Evolutionary conservation across 805 yeast species (phyloP).

Genomic region (Vanderwaltozyma yarrowii): DNA sequence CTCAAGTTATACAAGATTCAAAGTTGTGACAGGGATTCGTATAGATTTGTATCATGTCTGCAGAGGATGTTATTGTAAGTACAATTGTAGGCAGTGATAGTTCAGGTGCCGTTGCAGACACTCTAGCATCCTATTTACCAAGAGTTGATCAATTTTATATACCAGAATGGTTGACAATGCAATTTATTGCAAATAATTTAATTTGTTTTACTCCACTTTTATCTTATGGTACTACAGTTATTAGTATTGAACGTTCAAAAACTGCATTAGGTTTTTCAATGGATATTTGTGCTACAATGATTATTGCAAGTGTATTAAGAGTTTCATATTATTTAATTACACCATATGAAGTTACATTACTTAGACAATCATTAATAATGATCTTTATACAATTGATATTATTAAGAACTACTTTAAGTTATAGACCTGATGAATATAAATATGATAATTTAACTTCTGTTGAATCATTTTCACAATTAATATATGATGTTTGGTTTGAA

Average conservation of each 20-base stretch:
- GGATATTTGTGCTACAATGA: constrained; percentile 91
- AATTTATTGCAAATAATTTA: constrained; percentile 49
- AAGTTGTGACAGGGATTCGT: too few species aligned
- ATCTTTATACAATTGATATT: constrained; percentile 63
- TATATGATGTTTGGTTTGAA: constrained; percentile 27
- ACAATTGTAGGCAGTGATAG: not conserved
- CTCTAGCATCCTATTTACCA: constrained; percentile 26
- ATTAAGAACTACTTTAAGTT: constrained; percentile 50
- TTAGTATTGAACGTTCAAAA: constrained; percentile 50
- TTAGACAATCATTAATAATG: constrained; percentile 79
- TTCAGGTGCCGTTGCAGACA: constrained; percentile 6
- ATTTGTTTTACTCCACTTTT: constrained; percentile 76
- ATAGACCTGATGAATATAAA: constrained; percentile 39
- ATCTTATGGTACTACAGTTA: constrained; percentile 78
- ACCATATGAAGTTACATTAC: constrained; percentile 71
- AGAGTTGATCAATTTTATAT: constrained; percentile 35
- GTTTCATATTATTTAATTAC: constrained; percentile 67
- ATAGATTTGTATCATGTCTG: not conserved
- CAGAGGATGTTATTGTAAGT: constrained; percentile 3
- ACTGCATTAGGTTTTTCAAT: constrained; percentile 74
- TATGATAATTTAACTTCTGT: constrained; percentile 30
- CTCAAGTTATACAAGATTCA: too few species aligned
- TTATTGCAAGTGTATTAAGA: constrained; percentile 62
- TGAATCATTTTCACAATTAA: constrained; percentile 22
- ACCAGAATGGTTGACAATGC: constrained; percentile 44